Evolutionary conservation across 495 filamentous ascomycete species (phyloP).

Genomic region (Chlorociboria aeruginascens): DNA sequence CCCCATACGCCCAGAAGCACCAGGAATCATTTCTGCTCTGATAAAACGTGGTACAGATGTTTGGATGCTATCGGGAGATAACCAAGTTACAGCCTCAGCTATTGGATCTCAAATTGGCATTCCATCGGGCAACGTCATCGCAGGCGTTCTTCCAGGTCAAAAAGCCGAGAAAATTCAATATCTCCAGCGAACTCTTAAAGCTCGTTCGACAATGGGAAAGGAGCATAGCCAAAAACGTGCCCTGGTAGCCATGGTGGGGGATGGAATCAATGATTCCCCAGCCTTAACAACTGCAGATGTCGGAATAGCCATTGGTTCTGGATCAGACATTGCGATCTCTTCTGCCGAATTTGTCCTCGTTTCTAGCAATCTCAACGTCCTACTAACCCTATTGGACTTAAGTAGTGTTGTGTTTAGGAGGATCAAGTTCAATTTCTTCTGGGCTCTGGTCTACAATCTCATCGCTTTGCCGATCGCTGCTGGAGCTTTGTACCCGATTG

Average conservation of each 20-base stretch:
- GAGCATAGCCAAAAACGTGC: conserved; percentile 4
- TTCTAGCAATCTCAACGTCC: conserved; percentile 50
- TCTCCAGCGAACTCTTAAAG: conserved; percentile 49
- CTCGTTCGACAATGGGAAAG: conserved; percentile 17
- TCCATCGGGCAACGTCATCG: conserved; percentile 60
- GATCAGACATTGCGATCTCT: conserved; percentile 71
- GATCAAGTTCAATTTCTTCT: conserved; percentile 78
- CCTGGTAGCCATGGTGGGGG: conserved; percentile 34
- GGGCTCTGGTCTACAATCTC: conserved; percentile 79
- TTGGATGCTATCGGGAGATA: conserved; percentile 93
- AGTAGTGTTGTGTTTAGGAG: conserved; percentile 57
- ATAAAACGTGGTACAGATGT: conserved; percentile 52
- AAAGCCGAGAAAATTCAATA: conserved; percentile 75
- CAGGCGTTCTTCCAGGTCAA: conserved; percentile 70
- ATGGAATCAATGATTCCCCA: conserved; percentile 80
- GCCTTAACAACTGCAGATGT: conserved; percentile 69
- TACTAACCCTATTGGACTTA: conserved; percentile 62
- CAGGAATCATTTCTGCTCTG: conserved; percentile 50
- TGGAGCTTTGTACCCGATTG: conserved; percentile 62
- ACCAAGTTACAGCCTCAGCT: conserved; percentile 53
- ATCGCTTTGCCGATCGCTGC: conserved; percentile 68
- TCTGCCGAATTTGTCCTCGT: conserved; percentile 76
- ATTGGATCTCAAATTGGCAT: conserved; percentile 68
- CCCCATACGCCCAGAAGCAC: conserved; percentile 65
- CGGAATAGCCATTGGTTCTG: conserved; percentile 70